Percentiles rank a stretch among this genome's conserved stretches.
Evolutionary conservation across 805 yeast genomes (phyloP).

Genomic region (Brettanomyces anomalus): DNA sequence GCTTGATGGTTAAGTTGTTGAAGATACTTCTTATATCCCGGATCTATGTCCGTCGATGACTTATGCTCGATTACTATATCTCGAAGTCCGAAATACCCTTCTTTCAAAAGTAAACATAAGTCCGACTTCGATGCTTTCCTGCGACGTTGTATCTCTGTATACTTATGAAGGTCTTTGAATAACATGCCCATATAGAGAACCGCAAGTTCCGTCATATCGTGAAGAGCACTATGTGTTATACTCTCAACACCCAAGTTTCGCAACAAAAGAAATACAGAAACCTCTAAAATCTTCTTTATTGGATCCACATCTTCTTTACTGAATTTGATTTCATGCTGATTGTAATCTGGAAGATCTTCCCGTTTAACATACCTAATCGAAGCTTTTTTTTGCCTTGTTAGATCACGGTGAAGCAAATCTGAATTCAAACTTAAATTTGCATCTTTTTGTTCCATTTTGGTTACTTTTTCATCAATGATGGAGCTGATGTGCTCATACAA

Average conservation of each 20-base stretch:
- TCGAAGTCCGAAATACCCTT: slow-evolving; percentile 30
- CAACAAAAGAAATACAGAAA: slow-evolving; percentile 30
- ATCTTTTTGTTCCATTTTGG: too few relatives aligned
- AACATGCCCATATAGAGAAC: slow-evolving; percentile 30
- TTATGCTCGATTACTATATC: slow-evolving; percentile 32
- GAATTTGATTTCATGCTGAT: background rate
- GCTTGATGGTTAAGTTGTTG: slow-evolving; percentile 8
- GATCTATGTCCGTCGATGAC: slow-evolving; percentile 15
- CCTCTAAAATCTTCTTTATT: slow-evolving; percentile 24
- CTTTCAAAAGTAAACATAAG: slow-evolving; percentile 33
- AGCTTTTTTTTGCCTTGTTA: background rate
- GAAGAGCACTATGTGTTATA: slow-evolving; percentile 28
- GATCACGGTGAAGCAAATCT: background rate
- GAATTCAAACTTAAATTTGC: too few relatives aligned
- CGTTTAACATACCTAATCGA: background rate
- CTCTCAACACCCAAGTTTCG: slow-evolving; percentile 22
- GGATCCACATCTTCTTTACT: slow-evolving; percentile 12
- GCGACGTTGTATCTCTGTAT: slow-evolving; percentile 54
- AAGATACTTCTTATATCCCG: slow-evolving; percentile 3
- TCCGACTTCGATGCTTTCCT: slow-evolving; percentile 45
- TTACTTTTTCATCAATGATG: too few relatives aligned
- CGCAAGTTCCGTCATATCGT: slow-evolving; percentile 28
- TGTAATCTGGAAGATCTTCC: background rate
- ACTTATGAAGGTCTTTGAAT: slow-evolving; percentile 34
- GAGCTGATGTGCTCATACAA: background rate